A percentile compares a stretch with the other conserved stretches of the same genome.
Evolutionary conservation across 192 early-diverging fungal genomes (phyloP).

Genomic region (Obelidium mucronatum): DNA sequence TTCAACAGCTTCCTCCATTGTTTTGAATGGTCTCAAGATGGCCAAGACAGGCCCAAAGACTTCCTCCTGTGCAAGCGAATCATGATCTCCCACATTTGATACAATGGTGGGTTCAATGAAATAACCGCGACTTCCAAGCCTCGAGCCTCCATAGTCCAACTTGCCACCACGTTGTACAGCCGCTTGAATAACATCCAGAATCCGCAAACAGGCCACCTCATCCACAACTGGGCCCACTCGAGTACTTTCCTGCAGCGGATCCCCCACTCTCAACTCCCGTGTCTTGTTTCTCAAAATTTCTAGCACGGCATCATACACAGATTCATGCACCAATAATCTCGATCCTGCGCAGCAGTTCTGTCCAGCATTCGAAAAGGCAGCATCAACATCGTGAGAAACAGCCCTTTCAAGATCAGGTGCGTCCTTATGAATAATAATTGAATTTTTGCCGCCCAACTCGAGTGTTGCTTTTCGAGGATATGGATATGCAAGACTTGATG

Average conservation of each 20-base stretch:
- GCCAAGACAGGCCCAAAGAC: conserved; percentile 92
- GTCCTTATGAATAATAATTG: conserved; percentile 35
- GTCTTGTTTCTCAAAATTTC: no score
- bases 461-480: conserved; percentile 53
- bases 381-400: conserved; percentile 4
- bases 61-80: conserved; percentile 80
- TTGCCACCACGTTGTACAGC: no score
- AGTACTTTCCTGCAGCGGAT: no score
- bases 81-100: conserved; percentile 67
- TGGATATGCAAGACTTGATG: conserved; percentile 33
- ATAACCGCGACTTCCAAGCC: no score
- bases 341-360: conserved; percentile 52
- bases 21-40: conserved; percentile 56
- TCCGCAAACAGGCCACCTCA: no score
- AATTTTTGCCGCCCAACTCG: conserved; percentile 60
- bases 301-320: conserved; percentile 44
- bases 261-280: no score
- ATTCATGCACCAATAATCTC: conserved; percentile 36
- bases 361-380: conserved; percentile 33
- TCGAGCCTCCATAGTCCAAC: no score
- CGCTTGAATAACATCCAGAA: no score
- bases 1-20: conserved; percentile 82
- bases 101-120: conserved; percentile 73
- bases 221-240: no score
- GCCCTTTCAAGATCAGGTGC: conserved; percentile 26